Conservation (phyloP, 1,139 yeast species). For the Magnusiomyces fungicola region DNA sequence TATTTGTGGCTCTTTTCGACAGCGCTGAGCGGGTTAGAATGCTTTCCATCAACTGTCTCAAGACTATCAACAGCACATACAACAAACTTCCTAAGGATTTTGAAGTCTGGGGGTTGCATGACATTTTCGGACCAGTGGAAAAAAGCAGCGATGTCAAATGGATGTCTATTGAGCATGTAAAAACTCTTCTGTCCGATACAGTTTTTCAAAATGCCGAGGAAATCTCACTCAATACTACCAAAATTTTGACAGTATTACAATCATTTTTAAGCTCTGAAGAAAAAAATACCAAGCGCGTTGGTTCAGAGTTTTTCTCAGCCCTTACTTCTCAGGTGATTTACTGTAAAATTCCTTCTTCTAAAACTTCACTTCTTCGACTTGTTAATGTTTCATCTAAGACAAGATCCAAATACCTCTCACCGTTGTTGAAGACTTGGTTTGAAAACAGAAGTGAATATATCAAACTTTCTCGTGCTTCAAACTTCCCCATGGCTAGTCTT, state of each 20-base stretch:
- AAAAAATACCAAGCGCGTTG: constrained; percentile 9
- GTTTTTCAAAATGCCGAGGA: constrained; percentile 37
- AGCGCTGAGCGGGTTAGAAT: constrained; percentile 33
- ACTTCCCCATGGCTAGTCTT: constrained; percentile 44
- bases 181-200: constrained; percentile 38
- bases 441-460: constrained; percentile 41
- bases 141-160: constrained; percentile 43
- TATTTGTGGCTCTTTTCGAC: constrained; percentile 27
- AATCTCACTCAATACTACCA: constrained; percentile 41
- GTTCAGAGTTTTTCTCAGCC: constrained; percentile 34
- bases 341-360: constrained; percentile 40
- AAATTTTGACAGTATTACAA: constrained; percentile 34
- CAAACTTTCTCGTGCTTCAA: constrained; percentile 40
- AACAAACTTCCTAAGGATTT: constrained; percentile 30
- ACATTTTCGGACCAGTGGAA: constrained; percentile 41
- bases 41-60: constrained; percentile 36
- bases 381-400: constrained; percentile 34
- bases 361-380: constrained; percentile 37
- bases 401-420: constrained; percentile 21
- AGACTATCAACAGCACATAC: constrained; percentile 32
- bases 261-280: constrained; percentile 20
- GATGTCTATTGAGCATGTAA: constrained; percentile 60
- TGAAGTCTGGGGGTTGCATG: constrained; percentile 33
- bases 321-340: constrained; percentile 45
- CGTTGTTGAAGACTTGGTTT: constrained; percentile 37